These are phyloP conservation scores for Neonectria hederae DNA, from an alignment of 2,329 filamentous ascomycete species.

Conservation along the genomic window DNA sequence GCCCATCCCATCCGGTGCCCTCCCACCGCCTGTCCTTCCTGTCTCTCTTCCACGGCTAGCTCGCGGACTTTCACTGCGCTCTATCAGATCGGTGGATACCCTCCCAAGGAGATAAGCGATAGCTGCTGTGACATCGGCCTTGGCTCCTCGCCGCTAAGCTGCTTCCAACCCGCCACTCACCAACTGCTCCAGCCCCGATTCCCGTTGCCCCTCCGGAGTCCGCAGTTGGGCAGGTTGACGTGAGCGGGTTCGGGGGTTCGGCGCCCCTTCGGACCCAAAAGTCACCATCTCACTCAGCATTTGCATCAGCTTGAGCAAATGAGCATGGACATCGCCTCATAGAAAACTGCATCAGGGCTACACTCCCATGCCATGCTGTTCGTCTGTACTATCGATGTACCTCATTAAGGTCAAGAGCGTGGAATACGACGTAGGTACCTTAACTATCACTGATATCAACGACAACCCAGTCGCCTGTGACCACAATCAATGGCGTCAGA, in stretches of 20 bases:
- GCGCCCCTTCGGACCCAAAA: slow-evolving; percentile 4
- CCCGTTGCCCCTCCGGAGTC: neutral
- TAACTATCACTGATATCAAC: slow-evolving; percentile 23
- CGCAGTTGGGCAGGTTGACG: slow-evolving; percentile 4
- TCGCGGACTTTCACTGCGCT: neutral
- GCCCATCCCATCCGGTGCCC: slow-evolving; percentile 5
- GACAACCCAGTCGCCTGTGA: slow-evolving; percentile 35
- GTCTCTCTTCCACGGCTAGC: neutral
- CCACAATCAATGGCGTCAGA: slow-evolving; percentile 40
- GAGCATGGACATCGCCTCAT: slow-evolving; percentile 2
- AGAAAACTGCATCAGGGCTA: slow-evolving; percentile 1
- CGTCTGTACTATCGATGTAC: slow-evolving; percentile 20
- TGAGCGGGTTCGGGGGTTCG: slow-evolving; percentile 22
- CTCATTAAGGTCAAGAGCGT: slow-evolving; percentile 13
- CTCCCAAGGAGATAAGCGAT: slow-evolving; percentile 25
- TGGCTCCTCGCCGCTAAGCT: slow-evolving; percentile 30
- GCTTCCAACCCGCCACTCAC: slow-evolving; percentile 10
- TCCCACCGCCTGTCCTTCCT: slow-evolving; percentile 7
- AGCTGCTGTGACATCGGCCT: slow-evolving; percentile 13
- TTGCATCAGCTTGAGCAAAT: slow-evolving; percentile 16
- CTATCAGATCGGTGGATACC: slow-evolving; percentile 31
- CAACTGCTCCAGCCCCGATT: neutral
- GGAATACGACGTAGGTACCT: slow-evolving; percentile 15
- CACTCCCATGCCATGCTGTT: neutral
- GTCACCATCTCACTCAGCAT: slow-evolving; percentile 26